phyloP scores from a whole-genome alignment of 768 basidiomycete species.

The Naganishia onofrii region DNA sequence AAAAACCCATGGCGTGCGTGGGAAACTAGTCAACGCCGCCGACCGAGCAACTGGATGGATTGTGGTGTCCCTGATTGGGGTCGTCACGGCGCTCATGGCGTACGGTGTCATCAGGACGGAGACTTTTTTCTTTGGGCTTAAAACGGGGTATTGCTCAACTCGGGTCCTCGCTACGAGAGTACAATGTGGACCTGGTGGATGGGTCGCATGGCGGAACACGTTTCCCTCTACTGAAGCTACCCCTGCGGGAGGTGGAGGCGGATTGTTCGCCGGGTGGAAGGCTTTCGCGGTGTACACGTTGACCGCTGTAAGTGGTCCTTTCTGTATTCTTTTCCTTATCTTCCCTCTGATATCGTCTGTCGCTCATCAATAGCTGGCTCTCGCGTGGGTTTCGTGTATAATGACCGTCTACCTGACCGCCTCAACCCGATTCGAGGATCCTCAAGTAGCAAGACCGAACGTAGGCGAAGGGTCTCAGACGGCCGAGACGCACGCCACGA shows the following conservation, averaged over 20 bases:
- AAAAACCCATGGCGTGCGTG: slow-evolving; percentile 60
- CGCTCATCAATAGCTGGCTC: slow-evolving; percentile 61
- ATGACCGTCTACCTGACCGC: slow-evolving; percentile 83
- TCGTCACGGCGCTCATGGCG: slow-evolving; percentile 78
- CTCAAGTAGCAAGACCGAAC: slow-evolving; percentile 32
- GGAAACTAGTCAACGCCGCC: slow-evolving; percentile 62
- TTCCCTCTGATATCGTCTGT: background rate
- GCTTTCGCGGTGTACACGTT: slow-evolving; percentile 31
- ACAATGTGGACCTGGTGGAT: slow-evolving; percentile 65
- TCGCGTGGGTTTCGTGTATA: slow-evolving; percentile 70
- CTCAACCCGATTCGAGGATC: slow-evolving; percentile 60
- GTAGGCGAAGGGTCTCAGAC: background rate
- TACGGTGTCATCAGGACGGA: slow-evolving; percentile 83
- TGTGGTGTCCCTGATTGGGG: slow-evolving; percentile 81
- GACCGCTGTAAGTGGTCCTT: slow-evolving; percentile 16
- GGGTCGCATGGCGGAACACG: slow-evolving; percentile 52
- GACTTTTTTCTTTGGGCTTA: slow-evolving; percentile 83
- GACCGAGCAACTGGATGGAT: slow-evolving; percentile 86
- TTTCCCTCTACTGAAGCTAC: slow-evolving; percentile 70
- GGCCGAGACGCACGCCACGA: background rate
- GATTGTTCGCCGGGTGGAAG: slow-evolving; percentile 54
- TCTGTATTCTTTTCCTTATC: background rate
- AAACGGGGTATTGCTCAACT: slow-evolving; percentile 77
- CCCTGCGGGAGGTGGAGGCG: slow-evolving; percentile 72
- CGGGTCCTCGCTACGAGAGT: slow-evolving; percentile 71